A percentile compares a stretch with the other conserved stretches of the same genome.
These are phyloP conservation scores for Cystobasidium pallidum DNA, from an alignment of 1,284 basidiomycete genomes.

Conservation along the genomic window DNA sequence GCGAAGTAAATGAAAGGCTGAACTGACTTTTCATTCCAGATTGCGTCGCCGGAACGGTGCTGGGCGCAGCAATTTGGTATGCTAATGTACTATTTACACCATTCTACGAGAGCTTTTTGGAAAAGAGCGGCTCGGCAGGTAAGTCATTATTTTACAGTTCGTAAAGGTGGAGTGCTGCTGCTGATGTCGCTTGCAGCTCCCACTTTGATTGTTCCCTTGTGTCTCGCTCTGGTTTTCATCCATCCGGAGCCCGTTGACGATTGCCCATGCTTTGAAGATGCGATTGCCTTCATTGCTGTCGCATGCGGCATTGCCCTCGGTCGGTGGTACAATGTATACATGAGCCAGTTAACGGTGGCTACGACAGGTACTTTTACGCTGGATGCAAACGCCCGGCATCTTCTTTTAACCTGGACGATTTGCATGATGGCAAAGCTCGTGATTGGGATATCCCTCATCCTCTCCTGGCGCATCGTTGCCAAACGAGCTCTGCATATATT, in stretches of 20 bases:
- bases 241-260: conserved; percentile 88
- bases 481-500: conserved; percentile 73
- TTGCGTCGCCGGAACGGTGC: conserved; percentile 37
- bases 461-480: conserved; percentile 63
- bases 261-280: conserved; percentile 98
- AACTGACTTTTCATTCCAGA: conserved; percentile 14
- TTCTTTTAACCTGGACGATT: conserved; percentile 37
- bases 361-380: conserved; percentile 10
- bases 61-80: conserved; percentile 41
- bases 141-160: not conserved
- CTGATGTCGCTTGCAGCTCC: conserved; percentile 3
- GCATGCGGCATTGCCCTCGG: conserved; percentile 74
- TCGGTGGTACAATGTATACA: conserved; percentile 61
- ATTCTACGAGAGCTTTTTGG: conserved; percentile 10
- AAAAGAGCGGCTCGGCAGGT: conserved; percentile 20
- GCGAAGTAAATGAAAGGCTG: no score
- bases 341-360: not conserved
- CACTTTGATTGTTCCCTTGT: conserved; percentile 62
- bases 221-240: conserved; percentile 73
- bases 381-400: not conserved
- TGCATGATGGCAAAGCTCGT: conserved; percentile 48
- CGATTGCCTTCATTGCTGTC: conserved; percentile 87
- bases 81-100: conserved; percentile 29
- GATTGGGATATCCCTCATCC: conserved; percentile 46
- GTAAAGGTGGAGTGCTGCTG: not conserved